phyloP scores from a whole-genome alignment of 2,329 filamentous ascomycete species.

The Cordyceps cicadae region DNA sequence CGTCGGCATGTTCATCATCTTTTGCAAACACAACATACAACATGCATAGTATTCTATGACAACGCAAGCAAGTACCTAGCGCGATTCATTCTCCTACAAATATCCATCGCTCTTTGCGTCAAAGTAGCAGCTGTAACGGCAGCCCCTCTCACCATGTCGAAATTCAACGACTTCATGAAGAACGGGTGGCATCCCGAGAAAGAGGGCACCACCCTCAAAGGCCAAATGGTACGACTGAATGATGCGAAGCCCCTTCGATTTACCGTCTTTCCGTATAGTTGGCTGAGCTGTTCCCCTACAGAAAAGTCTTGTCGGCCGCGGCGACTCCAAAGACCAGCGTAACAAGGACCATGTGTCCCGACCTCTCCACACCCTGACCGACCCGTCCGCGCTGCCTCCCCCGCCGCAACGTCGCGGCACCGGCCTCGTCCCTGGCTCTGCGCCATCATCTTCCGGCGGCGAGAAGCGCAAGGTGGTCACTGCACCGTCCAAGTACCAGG shows the following conservation, averaged over 20 bases:
- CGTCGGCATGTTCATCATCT: not conserved
- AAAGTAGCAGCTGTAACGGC: not conserved
- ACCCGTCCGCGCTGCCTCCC: slow-evolving; percentile 70
- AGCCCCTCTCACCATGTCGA: slow-evolving; percentile 25
- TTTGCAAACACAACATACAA: not conserved
- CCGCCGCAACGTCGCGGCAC: slow-evolving; percentile 56
- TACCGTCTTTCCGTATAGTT: not conserved
- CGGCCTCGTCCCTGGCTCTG: slow-evolving; percentile 24
- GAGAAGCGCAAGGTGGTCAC: slow-evolving; percentile 21
- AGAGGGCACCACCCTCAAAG: slow-evolving; percentile 30
- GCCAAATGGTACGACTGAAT: slow-evolving; percentile 35
- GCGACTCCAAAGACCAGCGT: slow-evolving; percentile 24
- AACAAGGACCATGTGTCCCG: slow-evolving; percentile 34
- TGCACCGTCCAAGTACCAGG: slow-evolving; percentile 27
- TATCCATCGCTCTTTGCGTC: not conserved
- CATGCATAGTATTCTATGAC: not conserved
- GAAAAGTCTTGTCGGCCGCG: slow-evolving; percentile 39
- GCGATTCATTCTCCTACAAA: not conserved
- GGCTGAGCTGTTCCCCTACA: slow-evolving; percentile 17
- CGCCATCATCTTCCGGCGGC: slow-evolving; percentile 13
- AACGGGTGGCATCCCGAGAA: slow-evolving; percentile 47
- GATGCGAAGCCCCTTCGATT: not conserved
- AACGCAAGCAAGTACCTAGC: not conserved
- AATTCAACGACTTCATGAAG: slow-evolving; percentile 41
- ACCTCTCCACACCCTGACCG: slow-evolving; percentile 63